phyloP scores from a whole-genome alignment of 2,329 filamentous ascomycete genomes.

The Cladosporium sp. region DNA sequence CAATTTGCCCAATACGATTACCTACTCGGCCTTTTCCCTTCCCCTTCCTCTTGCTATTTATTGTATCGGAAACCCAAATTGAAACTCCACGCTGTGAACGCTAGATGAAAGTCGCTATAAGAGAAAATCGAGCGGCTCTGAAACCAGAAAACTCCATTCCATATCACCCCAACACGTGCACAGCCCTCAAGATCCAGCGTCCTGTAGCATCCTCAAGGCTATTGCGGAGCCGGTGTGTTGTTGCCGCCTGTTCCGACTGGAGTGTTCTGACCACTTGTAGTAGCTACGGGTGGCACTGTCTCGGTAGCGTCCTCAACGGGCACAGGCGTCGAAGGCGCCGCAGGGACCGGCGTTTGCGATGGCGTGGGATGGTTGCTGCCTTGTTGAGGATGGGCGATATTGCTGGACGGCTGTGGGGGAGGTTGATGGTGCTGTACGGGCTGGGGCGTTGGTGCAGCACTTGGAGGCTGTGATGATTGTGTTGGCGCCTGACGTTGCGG shows the following conservation, averaged over 20 bases:
- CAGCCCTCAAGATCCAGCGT: too few species aligned
- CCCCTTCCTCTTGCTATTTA: too few species aligned
- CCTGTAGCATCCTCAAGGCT: too few species aligned
- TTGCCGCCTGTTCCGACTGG: neutral
- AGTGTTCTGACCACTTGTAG: neutral
- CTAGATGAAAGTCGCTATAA: too few species aligned
- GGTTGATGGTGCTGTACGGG: conserved; percentile 2
- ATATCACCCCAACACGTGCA: too few species aligned
- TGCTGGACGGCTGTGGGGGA: neutral
- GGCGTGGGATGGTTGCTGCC: conserved; percentile 1
- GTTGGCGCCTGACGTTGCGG: neutral
- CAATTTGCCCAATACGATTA: too few species aligned
- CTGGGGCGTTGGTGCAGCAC: neutral
- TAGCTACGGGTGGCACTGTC: neutral
- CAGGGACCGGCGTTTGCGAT: neutral
- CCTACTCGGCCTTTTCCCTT: too few species aligned
- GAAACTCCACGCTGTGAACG: too few species aligned
- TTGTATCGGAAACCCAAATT: too few species aligned
- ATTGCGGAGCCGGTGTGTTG: conserved; percentile 1
- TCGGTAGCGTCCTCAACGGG: neutral
- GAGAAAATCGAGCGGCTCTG: too few species aligned
- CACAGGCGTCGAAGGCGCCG: neutral
- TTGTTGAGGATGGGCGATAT: neutral
- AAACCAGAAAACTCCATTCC: too few species aligned
- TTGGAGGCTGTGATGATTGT: neutral